Conservation (phyloP, 1,284 basidiomycete genomes). For the Rhodotorula mucilaginosa region DNA sequence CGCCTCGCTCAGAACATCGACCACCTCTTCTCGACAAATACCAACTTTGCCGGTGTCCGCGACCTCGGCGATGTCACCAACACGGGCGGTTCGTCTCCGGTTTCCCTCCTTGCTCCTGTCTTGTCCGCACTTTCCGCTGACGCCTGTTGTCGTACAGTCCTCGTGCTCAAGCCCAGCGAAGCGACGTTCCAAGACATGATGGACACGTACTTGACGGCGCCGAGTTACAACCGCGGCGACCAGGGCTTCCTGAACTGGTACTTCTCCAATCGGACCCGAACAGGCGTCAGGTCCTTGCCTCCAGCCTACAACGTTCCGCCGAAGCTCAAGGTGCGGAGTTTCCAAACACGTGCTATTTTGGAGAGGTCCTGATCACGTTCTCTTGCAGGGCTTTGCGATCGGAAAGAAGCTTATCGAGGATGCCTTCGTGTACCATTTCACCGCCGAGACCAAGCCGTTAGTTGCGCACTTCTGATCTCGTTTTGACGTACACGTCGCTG, state of each 20-base stretch:
- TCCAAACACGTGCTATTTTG: not conserved
- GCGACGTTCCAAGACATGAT: conserved; percentile 5
- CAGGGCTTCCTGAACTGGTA: conserved; percentile 13
- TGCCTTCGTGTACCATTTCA: conserved; percentile 6
- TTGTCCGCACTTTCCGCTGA: not conserved
- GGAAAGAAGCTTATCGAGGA: conserved; percentile 10
- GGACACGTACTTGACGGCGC: conserved; percentile 9
- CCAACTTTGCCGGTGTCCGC: conserved; percentile 1
- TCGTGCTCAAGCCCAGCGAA: conserved; percentile 2
- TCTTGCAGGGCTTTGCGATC: conserved; percentile 1
- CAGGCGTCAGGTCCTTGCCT: not conserved
- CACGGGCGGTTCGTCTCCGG: not conserved
- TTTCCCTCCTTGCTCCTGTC: not conserved
- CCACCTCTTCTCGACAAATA: conserved; percentile 6
- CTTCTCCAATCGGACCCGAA: conserved; percentile 1
- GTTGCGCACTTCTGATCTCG: not conserved
- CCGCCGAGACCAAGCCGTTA: conserved; percentile 8
- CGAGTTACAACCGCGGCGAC: conserved; percentile 8
- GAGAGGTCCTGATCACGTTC: not conserved
- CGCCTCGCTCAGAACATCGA: not conserved
- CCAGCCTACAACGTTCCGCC: conserved; percentile 6
- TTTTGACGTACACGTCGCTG: not conserved
- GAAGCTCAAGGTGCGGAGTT: not conserved
- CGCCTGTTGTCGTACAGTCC: not conserved
- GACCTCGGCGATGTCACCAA: conserved; percentile 8